Evolutionary conservation across 306 rosid genomes (phyloP).

Genomic region (Cucurbita ficifolia): DNA sequence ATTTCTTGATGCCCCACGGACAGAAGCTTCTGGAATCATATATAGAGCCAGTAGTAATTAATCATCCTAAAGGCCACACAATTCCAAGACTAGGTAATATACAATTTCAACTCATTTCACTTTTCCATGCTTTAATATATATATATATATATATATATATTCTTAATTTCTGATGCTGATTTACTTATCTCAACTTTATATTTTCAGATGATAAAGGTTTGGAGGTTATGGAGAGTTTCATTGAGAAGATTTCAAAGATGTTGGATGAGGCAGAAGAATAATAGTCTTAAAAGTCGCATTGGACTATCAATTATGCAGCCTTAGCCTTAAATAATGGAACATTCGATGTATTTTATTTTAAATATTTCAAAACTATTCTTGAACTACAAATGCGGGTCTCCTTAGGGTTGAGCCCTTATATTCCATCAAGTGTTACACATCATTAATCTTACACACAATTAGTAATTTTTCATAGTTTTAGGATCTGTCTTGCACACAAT

Average conservation of each 20-base stretch:
- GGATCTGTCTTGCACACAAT: too few species aligned
- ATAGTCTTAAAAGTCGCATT: neutral
- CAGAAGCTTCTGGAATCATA: constrained; percentile 32
- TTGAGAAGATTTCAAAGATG: neutral
- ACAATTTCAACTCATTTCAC: neutral
- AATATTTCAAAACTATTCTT: too few species aligned
- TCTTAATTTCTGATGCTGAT: neutral
- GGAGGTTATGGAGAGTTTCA: constrained; percentile 4
- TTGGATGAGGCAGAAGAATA: neutral
- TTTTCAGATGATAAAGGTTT: neutral
- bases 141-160: neutral
- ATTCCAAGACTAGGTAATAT: constrained; percentile 52
- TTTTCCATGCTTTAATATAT: neutral
- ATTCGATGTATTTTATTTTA: too few species aligned
- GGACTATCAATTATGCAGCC: neutral
- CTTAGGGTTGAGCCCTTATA: too few species aligned
- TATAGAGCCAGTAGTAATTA: constrained; percentile 40
- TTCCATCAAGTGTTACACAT: too few species aligned
- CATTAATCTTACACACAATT: too few species aligned
- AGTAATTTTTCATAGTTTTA: too few species aligned
- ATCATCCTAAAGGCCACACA: constrained; percentile 81
- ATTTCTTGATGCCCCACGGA: constrained; percentile 52
- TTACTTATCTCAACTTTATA: neutral
- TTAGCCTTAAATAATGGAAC: too few species aligned
- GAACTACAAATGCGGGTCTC: too few species aligned